Base-by-base conservation (phyloP, 177 flowering plant species). In the Vitis hybrid region DNA sequence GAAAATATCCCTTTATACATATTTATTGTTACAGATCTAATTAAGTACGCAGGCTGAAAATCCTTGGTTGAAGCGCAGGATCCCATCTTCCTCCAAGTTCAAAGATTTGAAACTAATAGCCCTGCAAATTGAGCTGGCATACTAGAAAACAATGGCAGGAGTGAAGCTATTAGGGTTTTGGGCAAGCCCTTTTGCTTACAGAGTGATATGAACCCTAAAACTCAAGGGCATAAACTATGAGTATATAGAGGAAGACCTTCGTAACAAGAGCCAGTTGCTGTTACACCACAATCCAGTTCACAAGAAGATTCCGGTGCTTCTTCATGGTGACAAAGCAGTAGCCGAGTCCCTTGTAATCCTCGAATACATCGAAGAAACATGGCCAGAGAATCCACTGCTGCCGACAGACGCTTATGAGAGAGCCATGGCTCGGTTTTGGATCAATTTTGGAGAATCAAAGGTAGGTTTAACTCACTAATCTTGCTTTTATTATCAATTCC, bases 221-320 rank as follows among this genome's bases (percentile, higher is more conserved):
- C 59, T 60, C 9, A 69, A 69, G 50, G 60, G 65, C 30, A 51
- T 69, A 11, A 10, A 26, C 2, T 69, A 69, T 26, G 72, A 69
- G 10, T 69, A 69, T 65, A 61, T 61, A 30, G 72, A 69, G n/a
- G 72, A 68, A 68, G 19, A 68, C 21, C 19, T 59, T 6, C 0
- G n/a, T 4, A 68, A 68, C 64, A 68, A 68, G 39, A 58, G 55
- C 19, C 2, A 18, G 6, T 13, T 39, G 56, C 45, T 70, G 26
- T 50, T 70, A 8, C 21, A 70, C 17, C 48, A 58, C 58, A 70
- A 59, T 32, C 72, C 72, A 32, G 19, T 62, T 63, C 39, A 70
- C 73, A 70, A 70, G 60, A 70, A 70, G 45, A 19, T 63, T 13
- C 67, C 67, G 1, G 73, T 70, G 12, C 67, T 70, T 55, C 67